Percentiles rank a stretch among this genome's conserved stretches.
phyloP scores from a whole-genome alignment of 306 rosid genomes.

The Dryas alaskensis region DNA sequence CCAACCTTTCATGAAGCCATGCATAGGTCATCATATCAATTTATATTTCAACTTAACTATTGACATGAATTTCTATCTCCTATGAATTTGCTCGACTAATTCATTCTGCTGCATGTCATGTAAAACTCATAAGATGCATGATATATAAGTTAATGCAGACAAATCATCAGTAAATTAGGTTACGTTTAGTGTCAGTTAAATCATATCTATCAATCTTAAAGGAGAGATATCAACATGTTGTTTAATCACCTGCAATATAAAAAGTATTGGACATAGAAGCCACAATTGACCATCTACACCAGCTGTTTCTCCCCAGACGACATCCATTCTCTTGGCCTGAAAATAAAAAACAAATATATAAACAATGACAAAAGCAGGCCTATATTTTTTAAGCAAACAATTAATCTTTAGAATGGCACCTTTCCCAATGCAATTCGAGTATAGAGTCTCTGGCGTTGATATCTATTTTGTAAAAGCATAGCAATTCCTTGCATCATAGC shows the following conservation, averaged over 20 bases:
- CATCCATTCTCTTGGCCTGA: constrained; percentile 99
- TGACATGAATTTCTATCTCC: neutral
- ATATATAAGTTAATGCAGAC: neutral
- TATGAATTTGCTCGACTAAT: neutral
- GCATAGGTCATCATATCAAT: neutral
- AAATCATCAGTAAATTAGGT: constrained; percentile 4
- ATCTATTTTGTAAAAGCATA: constrained; percentile 97
- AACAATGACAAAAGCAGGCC: constrained; percentile 15
- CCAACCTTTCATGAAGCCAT: neutral
- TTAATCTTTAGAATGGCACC: constrained; percentile 44
- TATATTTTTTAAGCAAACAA: neutral
- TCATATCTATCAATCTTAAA: neutral
- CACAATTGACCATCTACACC: constrained; percentile 95
- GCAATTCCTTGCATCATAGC: constrained; percentile 99
- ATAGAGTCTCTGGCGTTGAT: constrained; percentile 96
- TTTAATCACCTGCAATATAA: constrained; percentile 76
- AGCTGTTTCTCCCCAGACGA: constrained; percentile 98
- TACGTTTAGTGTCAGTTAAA: neutral
- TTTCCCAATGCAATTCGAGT: constrained; percentile 99
- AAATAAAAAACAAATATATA: constrained; percentile 26
- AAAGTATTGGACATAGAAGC: constrained; percentile 91
- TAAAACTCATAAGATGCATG: constrained; percentile 3
- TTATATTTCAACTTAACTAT: neutral
- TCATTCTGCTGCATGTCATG: constrained; percentile 11
- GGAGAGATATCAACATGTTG: constrained; percentile 11